These are phyloP conservation scores for Thielaviopsis punctulata DNA, from an alignment of 2,329 filamentous ascomycete species.

Conservation along the genomic window DNA sequence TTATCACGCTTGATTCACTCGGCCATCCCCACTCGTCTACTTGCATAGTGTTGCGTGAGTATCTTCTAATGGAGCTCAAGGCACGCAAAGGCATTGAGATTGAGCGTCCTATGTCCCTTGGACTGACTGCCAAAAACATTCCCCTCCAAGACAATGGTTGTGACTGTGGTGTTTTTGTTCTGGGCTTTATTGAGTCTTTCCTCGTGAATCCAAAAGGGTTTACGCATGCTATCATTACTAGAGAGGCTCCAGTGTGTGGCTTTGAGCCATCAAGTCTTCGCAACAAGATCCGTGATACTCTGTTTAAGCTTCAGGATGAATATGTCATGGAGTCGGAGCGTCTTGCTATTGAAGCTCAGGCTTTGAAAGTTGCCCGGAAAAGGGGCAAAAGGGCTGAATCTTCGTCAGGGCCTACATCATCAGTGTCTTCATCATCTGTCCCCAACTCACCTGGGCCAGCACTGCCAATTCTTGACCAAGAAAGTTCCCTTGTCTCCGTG, in stretches of 20 bases:
- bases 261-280: constrained; percentile 46
- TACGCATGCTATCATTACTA: constrained; percentile 45
- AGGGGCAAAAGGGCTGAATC: constrained; percentile 15
- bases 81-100: constrained; percentile 35
- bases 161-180: constrained; percentile 77
- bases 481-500: not conserved
- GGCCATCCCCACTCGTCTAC: constrained; percentile 46
- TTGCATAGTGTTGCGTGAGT: constrained; percentile 53
- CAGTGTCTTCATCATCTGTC: not conserved
- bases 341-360: constrained; percentile 22
- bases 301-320: constrained; percentile 40
- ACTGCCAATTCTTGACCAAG: not conserved
- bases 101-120: constrained; percentile 20
- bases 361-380: constrained; percentile 19
- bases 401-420: not conserved
- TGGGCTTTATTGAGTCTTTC: constrained; percentile 74
- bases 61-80: constrained; percentile 56
- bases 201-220: constrained; percentile 57
- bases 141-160: constrained; percentile 69
- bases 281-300: constrained; percentile 42
- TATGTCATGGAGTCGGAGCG: constrained; percentile 15
- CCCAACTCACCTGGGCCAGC: no score
- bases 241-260: constrained; percentile 31
- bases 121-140: constrained; percentile 55
- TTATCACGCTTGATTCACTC: constrained; percentile 80